Base-by-base conservation (phyloP, 306 rosid genomes). In the Begonia fuchsioides region DNA sequence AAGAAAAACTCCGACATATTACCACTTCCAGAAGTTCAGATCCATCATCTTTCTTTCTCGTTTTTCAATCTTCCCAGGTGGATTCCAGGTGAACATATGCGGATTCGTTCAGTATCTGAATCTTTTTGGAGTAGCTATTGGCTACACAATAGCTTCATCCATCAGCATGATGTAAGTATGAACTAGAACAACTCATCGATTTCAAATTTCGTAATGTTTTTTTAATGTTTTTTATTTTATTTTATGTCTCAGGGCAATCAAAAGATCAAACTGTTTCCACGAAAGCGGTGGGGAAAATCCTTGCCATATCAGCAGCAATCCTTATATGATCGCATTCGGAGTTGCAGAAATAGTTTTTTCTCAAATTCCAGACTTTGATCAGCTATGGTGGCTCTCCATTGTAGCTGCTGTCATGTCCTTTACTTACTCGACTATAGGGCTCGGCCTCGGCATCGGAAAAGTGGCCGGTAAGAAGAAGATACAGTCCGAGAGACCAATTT, bases 371-470 rank as follows among this genome's bases (percentile, higher is more conserved):
- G 72, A 70, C 51, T 80, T 87, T 40, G 82, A 83, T 65, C 84
- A 83, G 49, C 41, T 87, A 35, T 87, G 93, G 94, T 87, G 96
- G 94, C 94, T 87, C 50, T 87, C 96, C 32, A 32, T 62, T 49
- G 68, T 87, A 17, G 96, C 96, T 47, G 77, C 96, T n/a, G 77
- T 73, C 46, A 87, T 87, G 94, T 83, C 96, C 57, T 83, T 87
- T 67, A 67, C 83, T 19, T 87, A 83, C 57, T 80, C 96, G 11
- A 49, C 66, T 2, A 83, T 80, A 59, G 96, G 96, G 11, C 87
- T 87, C 8, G 94, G 85, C 55, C 94, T 87, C 1, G 96, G 96
- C 15, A 32, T 83, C 47, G 73, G 66, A 39, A 64, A 75, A 75
- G 85, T 77, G 43, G 66, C 58, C 52, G 94, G 96, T 81, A 53